A percentile compares a stretch with the other conserved stretches of the same genome.
Conservation (phyloP, 805 yeast species). For the Tetrapisispora pingtungensis region DNA sequence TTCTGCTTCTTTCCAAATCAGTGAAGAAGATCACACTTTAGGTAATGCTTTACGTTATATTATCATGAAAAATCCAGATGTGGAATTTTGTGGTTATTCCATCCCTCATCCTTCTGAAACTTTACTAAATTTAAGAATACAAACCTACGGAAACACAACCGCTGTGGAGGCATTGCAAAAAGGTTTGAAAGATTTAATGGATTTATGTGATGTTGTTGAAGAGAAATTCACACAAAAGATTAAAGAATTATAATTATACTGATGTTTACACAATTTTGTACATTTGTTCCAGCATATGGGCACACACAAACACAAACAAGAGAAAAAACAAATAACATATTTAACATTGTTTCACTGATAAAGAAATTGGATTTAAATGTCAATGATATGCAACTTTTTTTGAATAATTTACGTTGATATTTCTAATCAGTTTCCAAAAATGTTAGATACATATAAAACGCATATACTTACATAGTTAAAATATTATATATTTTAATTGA, state of each 20-base stretch:
- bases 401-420: no score
- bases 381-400: no score
- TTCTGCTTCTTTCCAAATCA: conserved; percentile 87
- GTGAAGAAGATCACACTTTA: conserved; percentile 91
- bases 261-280: no score
- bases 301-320: no score
- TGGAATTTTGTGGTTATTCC: conserved; percentile 96
- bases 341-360: no score
- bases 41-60: conserved; percentile 91
- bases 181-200: conserved; percentile 78
- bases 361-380: no score
- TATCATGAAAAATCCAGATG: conserved; percentile 96
- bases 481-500: neutral
- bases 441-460: neutral
- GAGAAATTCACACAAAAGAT: conserved; percentile 63
- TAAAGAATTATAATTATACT: conserved; percentile 30
- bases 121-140: conserved; percentile 81
- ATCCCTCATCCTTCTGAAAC: conserved; percentile 97
- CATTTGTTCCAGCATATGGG: no score
- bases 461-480: neutral
- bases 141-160: conserved; percentile 75
- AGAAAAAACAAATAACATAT: no score
- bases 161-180: conserved; percentile 90
- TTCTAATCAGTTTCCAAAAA: no score
- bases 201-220: conserved; percentile 76